A percentile compares a stretch with the other conserved stretches of the same genome.
These are phyloP conservation scores for Chimonanthus salicifolius DNA, from an alignment of 164 flowering plant species.

Conservation along the genomic window DNA sequence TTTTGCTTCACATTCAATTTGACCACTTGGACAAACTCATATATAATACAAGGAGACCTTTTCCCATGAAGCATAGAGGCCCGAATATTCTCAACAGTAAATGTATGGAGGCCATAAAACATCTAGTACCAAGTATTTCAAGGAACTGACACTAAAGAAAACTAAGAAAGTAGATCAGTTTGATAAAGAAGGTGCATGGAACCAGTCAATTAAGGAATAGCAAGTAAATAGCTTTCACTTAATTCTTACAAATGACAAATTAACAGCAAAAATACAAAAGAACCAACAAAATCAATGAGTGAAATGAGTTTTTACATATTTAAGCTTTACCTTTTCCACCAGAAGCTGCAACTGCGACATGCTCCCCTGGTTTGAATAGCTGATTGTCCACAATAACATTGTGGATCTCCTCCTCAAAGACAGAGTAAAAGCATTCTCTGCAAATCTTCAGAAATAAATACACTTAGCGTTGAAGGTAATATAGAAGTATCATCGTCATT, in stretches of 20 bases:
- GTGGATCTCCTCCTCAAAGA: slow-evolving; percentile 93
- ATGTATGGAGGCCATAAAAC: not conserved
- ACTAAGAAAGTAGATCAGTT: not conserved
- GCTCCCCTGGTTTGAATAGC: slow-evolving; percentile 83
- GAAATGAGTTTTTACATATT: not conserved
- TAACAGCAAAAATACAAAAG: not conserved
- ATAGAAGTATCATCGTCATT: not conserved
- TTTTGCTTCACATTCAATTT: not conserved
- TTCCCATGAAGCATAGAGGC: not conserved
- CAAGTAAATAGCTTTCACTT: too few relatives aligned
- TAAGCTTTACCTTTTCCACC: slow-evolving; percentile 82
- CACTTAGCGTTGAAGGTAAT: not conserved
- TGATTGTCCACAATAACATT: slow-evolving; percentile 71
- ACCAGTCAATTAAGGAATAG: not conserved
- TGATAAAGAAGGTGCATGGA: not conserved
- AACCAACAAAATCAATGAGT: not conserved
- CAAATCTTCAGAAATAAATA: slow-evolving; percentile 48
- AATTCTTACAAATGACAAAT: too few relatives aligned
- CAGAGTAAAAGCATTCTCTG: slow-evolving; percentile 87
- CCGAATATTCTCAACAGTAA: not conserved
- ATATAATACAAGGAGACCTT: not conserved
- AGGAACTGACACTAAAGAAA: not conserved
- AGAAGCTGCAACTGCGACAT: slow-evolving; percentile 91
- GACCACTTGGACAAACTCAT: not conserved
- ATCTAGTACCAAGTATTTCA: not conserved